Conservation (phyloP, 495 filamentous ascomycete species). For the Neurospora sublineolata region DNA sequence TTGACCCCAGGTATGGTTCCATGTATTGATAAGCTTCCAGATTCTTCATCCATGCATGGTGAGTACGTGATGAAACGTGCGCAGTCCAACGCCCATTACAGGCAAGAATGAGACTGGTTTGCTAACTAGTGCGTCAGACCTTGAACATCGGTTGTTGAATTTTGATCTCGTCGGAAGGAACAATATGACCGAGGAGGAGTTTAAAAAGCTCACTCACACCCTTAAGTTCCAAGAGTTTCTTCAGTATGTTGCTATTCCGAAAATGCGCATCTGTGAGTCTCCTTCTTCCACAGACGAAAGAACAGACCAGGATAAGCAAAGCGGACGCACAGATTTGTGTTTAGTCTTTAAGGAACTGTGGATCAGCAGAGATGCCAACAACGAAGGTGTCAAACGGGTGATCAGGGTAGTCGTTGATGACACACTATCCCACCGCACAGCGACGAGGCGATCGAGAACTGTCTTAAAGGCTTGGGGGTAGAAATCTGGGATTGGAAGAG, state of each 20-base stretch:
- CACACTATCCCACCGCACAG: conserved; percentile 15
- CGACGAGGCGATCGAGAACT: conserved; percentile 25
- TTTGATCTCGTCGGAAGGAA: conserved; percentile 16
- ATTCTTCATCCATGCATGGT: background rate
- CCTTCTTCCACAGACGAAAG: background rate
- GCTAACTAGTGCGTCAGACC: background rate
- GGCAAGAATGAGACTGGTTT: background rate
- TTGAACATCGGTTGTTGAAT: conserved; percentile 7
- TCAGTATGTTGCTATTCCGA: conserved; percentile 22
- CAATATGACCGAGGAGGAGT: conserved; percentile 9
- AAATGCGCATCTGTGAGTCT: conserved; percentile 8
- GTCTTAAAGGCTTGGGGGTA: conserved; percentile 18
- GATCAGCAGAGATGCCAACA: too few species aligned
- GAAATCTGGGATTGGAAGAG: conserved; percentile 30
- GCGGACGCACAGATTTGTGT: conserved; percentile 15
- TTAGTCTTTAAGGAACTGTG: conserved; percentile 16
- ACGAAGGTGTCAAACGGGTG: conserved; percentile 18
- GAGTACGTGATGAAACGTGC: background rate
- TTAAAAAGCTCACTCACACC: conserved; percentile 10
- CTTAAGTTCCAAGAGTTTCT: conserved; percentile 23
- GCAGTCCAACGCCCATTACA: background rate
- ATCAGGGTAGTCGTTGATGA: conserved; percentile 26
- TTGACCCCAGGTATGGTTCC: background rate
- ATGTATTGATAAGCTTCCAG: background rate
- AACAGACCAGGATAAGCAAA: conserved; percentile 3